These are phyloP conservation scores for Sanghuangporus sanghuang DNA, from an alignment of 1,284 basidiomycete species.

Conservation along the genomic window DNA sequence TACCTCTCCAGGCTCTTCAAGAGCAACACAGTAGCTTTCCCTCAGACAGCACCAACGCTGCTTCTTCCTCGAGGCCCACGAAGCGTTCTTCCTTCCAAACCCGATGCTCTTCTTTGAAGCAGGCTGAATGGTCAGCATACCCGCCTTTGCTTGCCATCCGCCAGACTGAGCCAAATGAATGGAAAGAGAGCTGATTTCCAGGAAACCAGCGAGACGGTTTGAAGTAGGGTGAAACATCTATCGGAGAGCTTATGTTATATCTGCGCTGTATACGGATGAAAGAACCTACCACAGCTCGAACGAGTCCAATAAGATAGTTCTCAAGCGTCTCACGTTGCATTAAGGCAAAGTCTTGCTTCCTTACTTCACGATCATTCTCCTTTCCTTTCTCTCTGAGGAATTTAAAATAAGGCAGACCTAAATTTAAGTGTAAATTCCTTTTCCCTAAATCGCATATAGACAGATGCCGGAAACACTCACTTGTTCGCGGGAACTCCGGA, in stretches of 20 bases:
- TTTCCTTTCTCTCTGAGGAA: conserved; percentile 59
- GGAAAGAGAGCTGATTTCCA: conserved; percentile 90
- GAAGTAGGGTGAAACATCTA: conserved; percentile 97
- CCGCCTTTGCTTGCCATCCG: conserved; percentile 86
- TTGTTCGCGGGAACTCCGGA: conserved; percentile 90
- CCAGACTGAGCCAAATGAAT: conserved; percentile 81
- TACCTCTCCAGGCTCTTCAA: conserved; percentile 88
- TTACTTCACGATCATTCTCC: conserved; percentile 46
- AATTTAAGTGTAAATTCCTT: background rate
- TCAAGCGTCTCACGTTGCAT: conserved; percentile 81
- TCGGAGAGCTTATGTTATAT: background rate
- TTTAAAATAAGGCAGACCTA: conserved; percentile 85
- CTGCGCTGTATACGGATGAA: conserved; percentile 7
- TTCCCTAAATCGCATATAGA: background rate
- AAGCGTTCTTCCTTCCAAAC: conserved; percentile 59
- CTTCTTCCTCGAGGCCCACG: conserved; percentile 67
- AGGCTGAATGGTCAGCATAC: conserved; percentile 65
- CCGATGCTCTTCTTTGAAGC: conserved; percentile 42
- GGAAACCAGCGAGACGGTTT: conserved; percentile 90
- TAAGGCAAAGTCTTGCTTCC: conserved; percentile 72
- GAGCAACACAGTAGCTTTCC: conserved; percentile 87
- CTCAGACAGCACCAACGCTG: conserved; percentile 92
- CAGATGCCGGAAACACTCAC: conserved; percentile 36
- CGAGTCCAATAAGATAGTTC: conserved; percentile 85
- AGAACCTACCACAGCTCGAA: conserved; percentile 76